Conservation (phyloP, 1,139 yeast genomes). For the Diutina ranongensis region DNA sequence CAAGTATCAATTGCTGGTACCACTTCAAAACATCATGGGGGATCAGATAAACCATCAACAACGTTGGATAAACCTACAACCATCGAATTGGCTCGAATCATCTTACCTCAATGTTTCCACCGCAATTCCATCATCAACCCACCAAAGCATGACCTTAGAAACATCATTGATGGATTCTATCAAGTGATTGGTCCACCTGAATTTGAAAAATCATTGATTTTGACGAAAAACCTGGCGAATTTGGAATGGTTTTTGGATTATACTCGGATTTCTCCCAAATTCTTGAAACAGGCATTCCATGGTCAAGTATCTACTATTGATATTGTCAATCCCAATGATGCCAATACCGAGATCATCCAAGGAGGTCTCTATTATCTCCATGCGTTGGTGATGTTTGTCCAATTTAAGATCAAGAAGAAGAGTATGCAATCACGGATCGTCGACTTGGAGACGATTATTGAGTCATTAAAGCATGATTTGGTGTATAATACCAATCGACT, state of each 20-base stretch:
- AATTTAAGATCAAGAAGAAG: constrained; percentile 58
- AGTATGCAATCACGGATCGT: constrained; percentile 71
- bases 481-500: constrained; percentile 53
- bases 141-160: constrained; percentile 61
- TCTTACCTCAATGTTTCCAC: constrained; percentile 51
- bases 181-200: constrained; percentile 67
- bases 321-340: constrained; percentile 19
- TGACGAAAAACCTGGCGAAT: constrained; percentile 30
- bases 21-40: constrained; percentile 8
- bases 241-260: constrained; percentile 43
- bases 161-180: constrained; percentile 58
- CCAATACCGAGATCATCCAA: constrained; percentile 12
- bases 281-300: constrained; percentile 44
- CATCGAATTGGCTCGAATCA: constrained; percentile 42
- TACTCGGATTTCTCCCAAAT: constrained; percentile 32
- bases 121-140: constrained; percentile 46
- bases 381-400: constrained; percentile 55
- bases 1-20: constrained; percentile 46
- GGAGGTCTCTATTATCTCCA: constrained; percentile 65
- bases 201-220: constrained; percentile 19
- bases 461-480: constrained; percentile 55
- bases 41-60: constrained; percentile 61
- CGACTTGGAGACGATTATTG: constrained; percentile 66
- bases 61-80: constrained; percentile 36
- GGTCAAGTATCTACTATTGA: constrained; percentile 36